These are phyloP conservation scores for Saksenaea oblongispora DNA, from an alignment of 371 early-diverging fungal species.

Conservation along the genomic window DNA sequence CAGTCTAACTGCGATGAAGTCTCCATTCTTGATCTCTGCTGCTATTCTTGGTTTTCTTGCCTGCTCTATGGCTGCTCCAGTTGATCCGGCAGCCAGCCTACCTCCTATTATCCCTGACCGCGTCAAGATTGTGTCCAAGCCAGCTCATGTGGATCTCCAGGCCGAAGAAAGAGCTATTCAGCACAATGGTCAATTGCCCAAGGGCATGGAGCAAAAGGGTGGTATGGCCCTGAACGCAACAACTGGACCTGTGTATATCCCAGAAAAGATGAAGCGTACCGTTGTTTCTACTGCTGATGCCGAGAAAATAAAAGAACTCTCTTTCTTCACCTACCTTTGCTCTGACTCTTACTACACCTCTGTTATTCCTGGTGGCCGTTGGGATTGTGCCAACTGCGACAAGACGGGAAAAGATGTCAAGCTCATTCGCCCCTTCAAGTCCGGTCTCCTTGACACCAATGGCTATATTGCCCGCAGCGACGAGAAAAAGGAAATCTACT, in stretches of 20 bases:
- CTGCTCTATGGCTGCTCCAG: not conserved
- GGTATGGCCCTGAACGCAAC: not conserved
- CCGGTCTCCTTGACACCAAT: not conserved
- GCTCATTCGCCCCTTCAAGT: constrained; percentile 7
- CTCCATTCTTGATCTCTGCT: not conserved
- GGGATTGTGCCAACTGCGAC: constrained; percentile 17
- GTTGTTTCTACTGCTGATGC: constrained; percentile 4
- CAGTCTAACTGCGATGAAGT: not conserved
- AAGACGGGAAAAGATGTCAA: constrained; percentile 1
- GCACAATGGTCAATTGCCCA: not conserved
- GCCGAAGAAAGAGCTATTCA: not conserved
- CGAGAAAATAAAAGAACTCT: constrained; percentile 7
- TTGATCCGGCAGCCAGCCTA: not conserved
- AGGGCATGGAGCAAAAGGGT: not conserved
- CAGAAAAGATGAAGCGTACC: not conserved
- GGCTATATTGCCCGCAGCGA: constrained; percentile 14
- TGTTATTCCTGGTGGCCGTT: constrained; percentile 15
- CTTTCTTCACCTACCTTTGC: constrained; percentile 13
- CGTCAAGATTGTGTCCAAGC: not conserved
- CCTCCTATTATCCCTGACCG: not conserved
- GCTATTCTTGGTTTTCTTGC: not conserved
- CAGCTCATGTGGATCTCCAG: not conserved
- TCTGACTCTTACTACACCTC: constrained; percentile 17
- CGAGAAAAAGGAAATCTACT: constrained; percentile 12
- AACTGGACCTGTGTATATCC: not conserved